These are phyloP conservation scores for Russula ochroleuca DNA, from an alignment of 768 basidiomycete species.

Conservation along the genomic window DNA sequence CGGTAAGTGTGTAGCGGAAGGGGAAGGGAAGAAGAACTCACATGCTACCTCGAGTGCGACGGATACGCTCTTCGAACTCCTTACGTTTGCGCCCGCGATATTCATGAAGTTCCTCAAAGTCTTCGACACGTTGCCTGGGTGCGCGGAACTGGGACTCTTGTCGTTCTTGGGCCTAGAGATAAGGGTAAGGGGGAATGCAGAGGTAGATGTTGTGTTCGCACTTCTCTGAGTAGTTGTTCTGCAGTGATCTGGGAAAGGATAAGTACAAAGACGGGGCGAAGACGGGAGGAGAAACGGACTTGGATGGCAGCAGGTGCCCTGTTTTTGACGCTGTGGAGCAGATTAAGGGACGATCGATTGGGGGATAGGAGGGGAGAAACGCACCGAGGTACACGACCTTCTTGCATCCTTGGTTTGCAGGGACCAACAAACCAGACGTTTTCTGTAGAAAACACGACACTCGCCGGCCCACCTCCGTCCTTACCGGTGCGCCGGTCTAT, in stretches of 20 bases:
- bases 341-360: slow-evolving; percentile 9
- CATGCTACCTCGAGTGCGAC: slow-evolving; percentile 78
- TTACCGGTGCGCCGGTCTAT: neutral
- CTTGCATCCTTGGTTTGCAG: slow-evolving; percentile 51
- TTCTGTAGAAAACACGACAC: neutral
- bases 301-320: slow-evolving; percentile 92
- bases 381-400: slow-evolving; percentile 76
- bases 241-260: slow-evolving; percentile 75
- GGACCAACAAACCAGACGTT: neutral
- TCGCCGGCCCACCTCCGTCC: neutral
- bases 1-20: slow-evolving; percentile 8
- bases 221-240: slow-evolving; percentile 95
- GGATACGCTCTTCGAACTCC: slow-evolving; percentile 88
- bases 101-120: slow-evolving; percentile 87
- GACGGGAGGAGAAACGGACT: slow-evolving; percentile 41
- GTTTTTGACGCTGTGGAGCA: slow-evolving; percentile 77
- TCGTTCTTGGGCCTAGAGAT: slow-evolving; percentile 83
- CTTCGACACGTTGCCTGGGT: slow-evolving; percentile 93
- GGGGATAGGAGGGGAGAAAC: slow-evolving; percentile 7
- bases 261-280: slow-evolving; percentile 16
- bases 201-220: slow-evolving; percentile 32
- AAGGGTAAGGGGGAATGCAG: neutral
- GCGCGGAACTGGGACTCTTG: slow-evolving; percentile 91
- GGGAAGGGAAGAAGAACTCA: slow-evolving; percentile 36
- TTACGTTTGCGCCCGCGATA: slow-evolving; percentile 89